A percentile compares a stretch with the other conserved stretches of the same genome.
Conservation (phyloP, 768 basidiomycete genomes). For the Boletus rufocinnamomeus region DNA sequence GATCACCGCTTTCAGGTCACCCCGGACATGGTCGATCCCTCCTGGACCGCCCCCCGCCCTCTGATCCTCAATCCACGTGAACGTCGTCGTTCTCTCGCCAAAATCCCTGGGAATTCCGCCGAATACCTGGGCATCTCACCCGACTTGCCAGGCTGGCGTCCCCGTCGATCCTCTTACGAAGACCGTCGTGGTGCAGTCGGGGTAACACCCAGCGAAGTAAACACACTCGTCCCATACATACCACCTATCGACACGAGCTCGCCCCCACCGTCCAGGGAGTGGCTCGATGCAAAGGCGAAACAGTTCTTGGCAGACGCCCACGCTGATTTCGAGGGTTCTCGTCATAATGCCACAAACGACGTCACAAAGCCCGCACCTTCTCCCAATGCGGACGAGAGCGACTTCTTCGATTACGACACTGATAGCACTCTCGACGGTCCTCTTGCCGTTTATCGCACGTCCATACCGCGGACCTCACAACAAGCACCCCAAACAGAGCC, state of each 20-base stretch:
- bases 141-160: constrained; percentile 24
- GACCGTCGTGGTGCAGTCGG: constrained; percentile 24
- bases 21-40: constrained; percentile 14
- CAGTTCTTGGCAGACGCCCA: constrained; percentile 18
- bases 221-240: constrained; percentile 27
- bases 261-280: constrained; percentile 17
- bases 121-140: constrained; percentile 30
- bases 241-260: constrained; percentile 26
- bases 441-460: background rate
- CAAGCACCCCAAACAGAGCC: background rate
- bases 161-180: constrained; percentile 29
- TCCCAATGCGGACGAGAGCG: constrained; percentile 7
- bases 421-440: constrained; percentile 21
- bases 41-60: constrained; percentile 13
- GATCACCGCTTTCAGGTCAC: constrained; percentile 24
- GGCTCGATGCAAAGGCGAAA: constrained; percentile 21
- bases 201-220: constrained; percentile 31
- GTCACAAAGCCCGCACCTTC: background rate
- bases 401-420: constrained; percentile 25
- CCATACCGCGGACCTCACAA: background rate
- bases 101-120: constrained; percentile 16
- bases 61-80: constrained; percentile 16
- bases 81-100: constrained; percentile 18
- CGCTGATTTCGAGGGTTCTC: constrained; percentile 12
- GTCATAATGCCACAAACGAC: background rate